Evolutionary conservation across 768 basidiomycete genomes (phyloP).

Genomic region (Rhizopogon vesiculosus): DNA sequence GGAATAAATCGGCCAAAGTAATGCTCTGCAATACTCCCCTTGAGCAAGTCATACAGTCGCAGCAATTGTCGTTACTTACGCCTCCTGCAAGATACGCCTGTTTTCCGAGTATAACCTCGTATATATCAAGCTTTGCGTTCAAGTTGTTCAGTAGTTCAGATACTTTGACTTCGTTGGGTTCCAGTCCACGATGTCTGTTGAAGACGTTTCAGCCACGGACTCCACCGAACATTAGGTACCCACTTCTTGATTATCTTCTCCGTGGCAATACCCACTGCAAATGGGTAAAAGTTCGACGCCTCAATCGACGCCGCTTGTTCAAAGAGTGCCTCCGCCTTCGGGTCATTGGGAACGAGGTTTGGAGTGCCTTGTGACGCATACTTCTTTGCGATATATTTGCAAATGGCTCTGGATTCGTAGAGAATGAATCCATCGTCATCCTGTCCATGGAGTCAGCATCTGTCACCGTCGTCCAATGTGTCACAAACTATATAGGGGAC

Average conservation of each 20-base stretch:
- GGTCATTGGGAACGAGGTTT: slow-evolving; percentile 39
- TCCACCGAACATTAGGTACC: slow-evolving; percentile 3
- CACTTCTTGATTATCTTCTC: slow-evolving; percentile 54
- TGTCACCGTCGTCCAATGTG: neutral
- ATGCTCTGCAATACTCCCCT: slow-evolving; percentile 24
- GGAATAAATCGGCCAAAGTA: slow-evolving; percentile 42
- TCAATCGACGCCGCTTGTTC: slow-evolving; percentile 34
- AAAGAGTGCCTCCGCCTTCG: slow-evolving; percentile 34
- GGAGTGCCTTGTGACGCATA: slow-evolving; percentile 41
- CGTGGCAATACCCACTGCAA: slow-evolving; percentile 32
- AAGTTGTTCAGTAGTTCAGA: slow-evolving; percentile 19
- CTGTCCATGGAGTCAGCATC: slow-evolving; percentile 12
- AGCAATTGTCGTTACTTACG: slow-evolving; percentile 25
- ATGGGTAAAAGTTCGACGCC: slow-evolving; percentile 45
- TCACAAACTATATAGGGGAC: slow-evolving; percentile 23
- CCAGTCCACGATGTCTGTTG: slow-evolving; percentile 8
- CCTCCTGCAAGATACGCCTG: slow-evolving; percentile 54
- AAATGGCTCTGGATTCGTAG: slow-evolving; percentile 53
- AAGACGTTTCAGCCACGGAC: neutral
- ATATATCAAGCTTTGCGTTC: slow-evolving; percentile 40
- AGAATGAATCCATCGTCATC: slow-evolving; percentile 56
- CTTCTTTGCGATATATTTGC: slow-evolving; percentile 48
- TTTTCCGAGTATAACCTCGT: slow-evolving; percentile 49
- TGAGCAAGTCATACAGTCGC: neutral
- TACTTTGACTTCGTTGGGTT: slow-evolving; percentile 22